Base-by-base conservation (phyloP, 345 rosid species). In the Eucalyptus erythrocorys region DNA sequence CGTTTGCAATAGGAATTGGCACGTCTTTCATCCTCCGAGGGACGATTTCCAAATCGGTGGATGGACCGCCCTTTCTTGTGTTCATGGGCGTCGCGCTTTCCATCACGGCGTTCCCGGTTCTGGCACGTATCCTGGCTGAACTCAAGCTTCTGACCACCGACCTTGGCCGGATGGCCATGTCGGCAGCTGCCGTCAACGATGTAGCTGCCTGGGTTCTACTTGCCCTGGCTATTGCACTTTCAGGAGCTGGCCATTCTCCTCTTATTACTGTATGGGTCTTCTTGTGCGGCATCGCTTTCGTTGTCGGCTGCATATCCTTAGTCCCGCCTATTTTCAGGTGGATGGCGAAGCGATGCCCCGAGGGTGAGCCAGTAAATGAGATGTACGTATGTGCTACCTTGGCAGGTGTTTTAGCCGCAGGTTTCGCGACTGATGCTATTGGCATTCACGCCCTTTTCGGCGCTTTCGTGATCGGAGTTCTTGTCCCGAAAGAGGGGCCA, bases 1-100 rank as follows among this genome's bases (percentile, higher is more conserved):
- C 97, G 3, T 97, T 96, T 88, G 82, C 86, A 3, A 45, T 97
- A 57, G 98, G 98, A 55, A 90, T 96, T 6, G 98, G 97, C 53
- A 91, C 95, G 26, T 94, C 99, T 26, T 92, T 89, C 55, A 93
- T 91, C 57, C 95, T 96, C 87, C 91, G 91, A 10, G 89, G 87
- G 42, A 90, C 94, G 6, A 91, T 94, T 50, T 89, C 94, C 30
- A 86, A 91, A 76, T 94, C 92, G 9, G 94, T 91, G 12, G 59
- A 84, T 45, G 57, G 87, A 79, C 89, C 94, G 85, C 92, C 99
- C 30, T 94, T 96, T 87, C 94, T 96, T 86, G 94, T 96, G 7
- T 96, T 95, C 95, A 96, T 96, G 97, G 98, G 99, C 27, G 99
- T 96, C 26, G 95, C 99, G 6, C 94, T 95, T 87, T 95, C 97